phyloP scores from a whole-genome alignment of 305 asterid species.

The Coffea humblotiana region DNA sequence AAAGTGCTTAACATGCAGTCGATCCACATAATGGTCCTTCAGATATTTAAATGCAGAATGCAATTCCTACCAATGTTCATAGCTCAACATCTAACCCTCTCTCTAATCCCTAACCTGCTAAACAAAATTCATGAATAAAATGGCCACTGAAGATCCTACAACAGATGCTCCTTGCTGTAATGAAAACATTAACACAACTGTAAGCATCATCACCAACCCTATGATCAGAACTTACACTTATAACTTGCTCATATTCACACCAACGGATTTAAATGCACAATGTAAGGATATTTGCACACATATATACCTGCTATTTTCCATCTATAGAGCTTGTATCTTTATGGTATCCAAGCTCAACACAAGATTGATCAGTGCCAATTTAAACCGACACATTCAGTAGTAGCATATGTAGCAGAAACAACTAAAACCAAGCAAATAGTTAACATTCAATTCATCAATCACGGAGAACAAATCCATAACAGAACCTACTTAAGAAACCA shows the following conservation, averaged over 20 bases:
- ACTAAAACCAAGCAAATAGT: background rate
- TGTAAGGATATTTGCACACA: no score
- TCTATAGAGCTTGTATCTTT: background rate
- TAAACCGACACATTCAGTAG: background rate
- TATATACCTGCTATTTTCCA: background rate
- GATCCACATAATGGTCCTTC: background rate
- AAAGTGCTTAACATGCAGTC: background rate
- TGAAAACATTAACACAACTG: no score
- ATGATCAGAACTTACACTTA: background rate
- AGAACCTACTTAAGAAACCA: background rate
- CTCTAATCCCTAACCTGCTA: background rate
- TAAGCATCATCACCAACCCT: background rate
- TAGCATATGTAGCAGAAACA: no score
- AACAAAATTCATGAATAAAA: background rate
- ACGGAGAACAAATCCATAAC: background rate
- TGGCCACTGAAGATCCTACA: background rate
- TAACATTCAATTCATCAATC: background rate
- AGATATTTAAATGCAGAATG: background rate
- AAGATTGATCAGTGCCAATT: background rate
- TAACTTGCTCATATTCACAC: background rate
- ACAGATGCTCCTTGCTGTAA: background rate
- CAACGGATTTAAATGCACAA: background rate
- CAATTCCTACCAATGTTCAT: background rate
- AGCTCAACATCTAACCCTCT: background rate
- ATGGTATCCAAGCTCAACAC: background rate